Percentiles rank a stretch among this genome's conserved stretches.
Conservation (phyloP, 306 rosid species). For the Pyrus pyrifolia region DNA sequence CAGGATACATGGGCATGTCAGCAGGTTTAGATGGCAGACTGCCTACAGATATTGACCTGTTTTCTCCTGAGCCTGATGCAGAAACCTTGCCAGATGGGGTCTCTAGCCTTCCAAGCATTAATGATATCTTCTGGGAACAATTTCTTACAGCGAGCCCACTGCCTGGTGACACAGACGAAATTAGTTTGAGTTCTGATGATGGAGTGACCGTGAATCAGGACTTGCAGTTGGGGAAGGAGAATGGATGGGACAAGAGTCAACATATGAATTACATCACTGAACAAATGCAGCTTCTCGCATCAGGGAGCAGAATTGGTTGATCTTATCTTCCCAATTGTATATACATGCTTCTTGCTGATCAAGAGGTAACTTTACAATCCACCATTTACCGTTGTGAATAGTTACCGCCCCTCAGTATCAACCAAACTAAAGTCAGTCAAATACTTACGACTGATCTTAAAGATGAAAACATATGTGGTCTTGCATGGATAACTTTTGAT, state of each 20-base stretch:
- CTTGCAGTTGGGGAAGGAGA: constrained; percentile 25
- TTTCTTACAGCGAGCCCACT: constrained; percentile 36
- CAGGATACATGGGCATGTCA: constrained; percentile 38
- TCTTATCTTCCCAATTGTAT: constrained; percentile 27
- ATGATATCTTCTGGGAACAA: constrained; percentile 67
- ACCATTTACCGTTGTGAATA: constrained; percentile 21
- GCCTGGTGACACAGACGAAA: constrained; percentile 45
- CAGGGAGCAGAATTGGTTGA: constrained; percentile 24
- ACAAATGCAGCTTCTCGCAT: constrained; percentile 62
- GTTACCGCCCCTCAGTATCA: constrained; percentile 7
- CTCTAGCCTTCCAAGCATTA: constrained; percentile 52
- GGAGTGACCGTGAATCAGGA: constrained; percentile 37
- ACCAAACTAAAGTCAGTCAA: background rate
- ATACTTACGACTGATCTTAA: background rate
- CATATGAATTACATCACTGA: constrained; percentile 47
- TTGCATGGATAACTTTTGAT: background rate
- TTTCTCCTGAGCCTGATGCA: constrained; percentile 32
- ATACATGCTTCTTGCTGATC: constrained; percentile 27
- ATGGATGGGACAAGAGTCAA: constrained; percentile 40
- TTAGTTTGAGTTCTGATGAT: constrained; percentile 30
- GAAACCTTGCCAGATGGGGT: constrained; percentile 27
- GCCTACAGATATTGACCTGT: constrained; percentile 26
- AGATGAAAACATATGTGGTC: background rate
- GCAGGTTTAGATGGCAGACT: constrained; percentile 37
- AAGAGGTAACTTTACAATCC: constrained; percentile 40